These are phyloP conservation scores for Russula brevipes DNA, from an alignment of 768 basidiomycete genomes.

Conservation along the genomic window DNA sequence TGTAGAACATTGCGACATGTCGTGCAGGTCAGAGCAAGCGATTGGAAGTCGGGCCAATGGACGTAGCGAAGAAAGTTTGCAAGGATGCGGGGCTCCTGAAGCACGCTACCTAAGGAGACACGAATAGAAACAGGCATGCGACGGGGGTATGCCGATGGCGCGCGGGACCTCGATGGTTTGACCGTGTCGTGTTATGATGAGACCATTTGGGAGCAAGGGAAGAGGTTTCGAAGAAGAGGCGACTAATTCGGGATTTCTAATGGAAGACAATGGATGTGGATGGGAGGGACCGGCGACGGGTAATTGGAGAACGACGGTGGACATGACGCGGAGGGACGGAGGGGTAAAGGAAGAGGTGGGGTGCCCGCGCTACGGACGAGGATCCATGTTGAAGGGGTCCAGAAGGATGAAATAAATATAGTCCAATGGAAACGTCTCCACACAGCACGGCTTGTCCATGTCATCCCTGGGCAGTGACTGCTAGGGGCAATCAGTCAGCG, in stretches of 20 bases:
- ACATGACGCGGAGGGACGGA: not conserved
- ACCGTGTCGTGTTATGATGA: not conserved
- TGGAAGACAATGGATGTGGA: conserved; percentile 2
- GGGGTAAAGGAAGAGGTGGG: not conserved
- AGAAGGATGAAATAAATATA: not conserved
- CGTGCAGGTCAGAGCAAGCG: conserved; percentile 36
- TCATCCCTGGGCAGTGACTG: not conserved
- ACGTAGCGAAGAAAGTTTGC: conserved; percentile 31
- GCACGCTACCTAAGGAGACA: conserved; percentile 27
- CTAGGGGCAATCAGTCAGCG: not conserved
- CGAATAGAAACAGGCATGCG: conserved; percentile 11
- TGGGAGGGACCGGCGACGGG: not conserved
- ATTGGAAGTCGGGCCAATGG: conserved; percentile 40
- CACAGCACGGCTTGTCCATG: not conserved
- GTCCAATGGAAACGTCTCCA: not conserved
- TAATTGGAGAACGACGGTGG: not conserved
- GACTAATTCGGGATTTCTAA: not conserved
- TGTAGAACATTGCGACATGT: conserved; percentile 34
- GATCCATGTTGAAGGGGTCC: not conserved
- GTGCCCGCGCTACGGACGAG: not conserved
- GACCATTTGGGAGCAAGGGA: not conserved
- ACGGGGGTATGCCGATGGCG: not conserved
- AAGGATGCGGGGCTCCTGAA: conserved; percentile 37
- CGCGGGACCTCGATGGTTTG: not conserved
- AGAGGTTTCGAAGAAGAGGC: conserved; percentile 4